Conservation (phyloP, 805 yeast species). For the Kodamaea kaohsiungensis region DNA sequence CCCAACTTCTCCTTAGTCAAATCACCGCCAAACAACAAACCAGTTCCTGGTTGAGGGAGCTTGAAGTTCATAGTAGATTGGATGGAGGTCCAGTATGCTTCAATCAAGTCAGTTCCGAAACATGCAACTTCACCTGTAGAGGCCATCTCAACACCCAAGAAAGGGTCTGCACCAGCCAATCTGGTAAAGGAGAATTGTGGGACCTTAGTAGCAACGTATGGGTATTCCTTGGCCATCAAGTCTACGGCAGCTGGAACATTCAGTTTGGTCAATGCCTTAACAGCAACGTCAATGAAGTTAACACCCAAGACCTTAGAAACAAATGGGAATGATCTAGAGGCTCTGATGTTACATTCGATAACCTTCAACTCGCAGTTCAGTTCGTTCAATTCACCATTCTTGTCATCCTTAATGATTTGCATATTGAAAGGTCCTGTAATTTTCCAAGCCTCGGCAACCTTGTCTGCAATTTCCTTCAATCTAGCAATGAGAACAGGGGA, state of each 20-base stretch:
- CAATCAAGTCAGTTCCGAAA: slow-evolving; percentile 80
- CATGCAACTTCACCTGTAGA: slow-evolving; percentile 99
- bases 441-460: slow-evolving; percentile 91
- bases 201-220: slow-evolving; percentile 93
- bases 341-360: slow-evolving; percentile 97
- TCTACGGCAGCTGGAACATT: slow-evolving; percentile 78
- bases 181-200: slow-evolving; percentile 99
- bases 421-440: slow-evolving; percentile 98
- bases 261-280: slow-evolving; percentile 76
- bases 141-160: slow-evolving; percentile 98
- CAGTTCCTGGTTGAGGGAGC: slow-evolving; percentile 87
- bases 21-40: slow-evolving; percentile 95
- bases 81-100: slow-evolving; percentile 97
- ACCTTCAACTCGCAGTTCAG: slow-evolving; percentile 75
- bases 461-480: slow-evolving; percentile 84
- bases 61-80: slow-evolving; percentile 97
- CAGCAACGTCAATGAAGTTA: slow-evolving; percentile 94
- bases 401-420: slow-evolving; percentile 86
- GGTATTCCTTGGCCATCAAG: slow-evolving; percentile 73
- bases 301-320: slow-evolving; percentile 95
- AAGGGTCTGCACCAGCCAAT: slow-evolving; percentile 99
- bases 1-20: slow-evolving; percentile 69
- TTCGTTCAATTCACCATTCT: slow-evolving; percentile 56
- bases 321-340: slow-evolving; percentile 98
- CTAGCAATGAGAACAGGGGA: slow-evolving; percentile 66